Percentiles rank a stretch among this genome's conserved stretches.
phyloP scores from a whole-genome alignment of 1,284 basidiomycete genomes.

The Ustilago esculenta region DNA sequence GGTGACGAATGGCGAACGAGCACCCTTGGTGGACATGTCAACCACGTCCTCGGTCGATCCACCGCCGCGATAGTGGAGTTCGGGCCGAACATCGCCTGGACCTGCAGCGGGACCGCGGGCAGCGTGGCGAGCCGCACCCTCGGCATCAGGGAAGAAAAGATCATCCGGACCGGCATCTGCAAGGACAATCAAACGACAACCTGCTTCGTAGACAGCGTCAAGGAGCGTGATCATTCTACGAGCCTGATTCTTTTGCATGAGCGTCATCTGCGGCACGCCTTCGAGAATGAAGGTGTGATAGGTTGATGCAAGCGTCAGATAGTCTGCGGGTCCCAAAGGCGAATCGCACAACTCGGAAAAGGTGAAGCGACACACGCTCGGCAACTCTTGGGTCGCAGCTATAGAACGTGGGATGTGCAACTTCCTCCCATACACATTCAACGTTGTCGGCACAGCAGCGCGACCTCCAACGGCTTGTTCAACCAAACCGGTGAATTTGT shows the following conservation, averaged over 20 bases:
- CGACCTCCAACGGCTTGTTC: slow-evolving; percentile 19
- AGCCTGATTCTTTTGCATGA: slow-evolving; percentile 77
- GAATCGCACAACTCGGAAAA: slow-evolving; percentile 76
- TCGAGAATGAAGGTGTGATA: slow-evolving; percentile 74
- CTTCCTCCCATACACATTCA: slow-evolving; percentile 71
- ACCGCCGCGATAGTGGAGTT: slow-evolving; percentile 7
- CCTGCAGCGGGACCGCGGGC: slow-evolving; percentile 42
- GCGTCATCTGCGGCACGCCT: slow-evolving; percentile 73
- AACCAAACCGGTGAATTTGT: slow-evolving; percentile 29
- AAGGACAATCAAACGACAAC: slow-evolving; percentile 67
- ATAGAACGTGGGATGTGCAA: slow-evolving; percentile 71
- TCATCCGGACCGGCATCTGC: slow-evolving; percentile 72
- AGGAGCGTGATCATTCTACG: slow-evolving; percentile 77
- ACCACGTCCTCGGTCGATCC: slow-evolving; percentile 38
- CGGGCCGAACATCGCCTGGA: slow-evolving; percentile 28
- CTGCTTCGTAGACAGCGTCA: slow-evolving; percentile 73
- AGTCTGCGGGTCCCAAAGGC: slow-evolving; percentile 77
- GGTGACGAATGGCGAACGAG: slow-evolving; percentile 33
- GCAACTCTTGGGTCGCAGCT: slow-evolving; percentile 27
- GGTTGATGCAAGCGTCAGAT: slow-evolving; percentile 74
- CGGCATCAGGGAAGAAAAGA: slow-evolving; percentile 73
- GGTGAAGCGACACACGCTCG: slow-evolving; percentile 71
- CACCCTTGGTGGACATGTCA: slow-evolving; percentile 50
- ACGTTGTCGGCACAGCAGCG: slow-evolving; percentile 7
- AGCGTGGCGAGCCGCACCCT: slow-evolving; percentile 31